Conservation (phyloP, 495 filamentous ascomycete genomes). For the Penicillium paradoxum region DNA sequence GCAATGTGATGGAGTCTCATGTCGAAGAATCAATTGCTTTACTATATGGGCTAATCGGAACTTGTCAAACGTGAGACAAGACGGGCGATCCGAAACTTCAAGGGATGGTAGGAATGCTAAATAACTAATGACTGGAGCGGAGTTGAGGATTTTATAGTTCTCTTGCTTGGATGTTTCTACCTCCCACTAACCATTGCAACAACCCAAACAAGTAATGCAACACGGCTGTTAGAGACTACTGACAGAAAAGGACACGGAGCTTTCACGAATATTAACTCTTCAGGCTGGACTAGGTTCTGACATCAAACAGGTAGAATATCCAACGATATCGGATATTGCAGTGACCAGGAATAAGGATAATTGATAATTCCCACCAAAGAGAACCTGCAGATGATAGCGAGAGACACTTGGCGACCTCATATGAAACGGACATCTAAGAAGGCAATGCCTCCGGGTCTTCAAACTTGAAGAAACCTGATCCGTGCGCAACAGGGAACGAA, state of each 20-base stretch:
- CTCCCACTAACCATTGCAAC: not conserved
- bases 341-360: not conserved
- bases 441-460: not conserved
- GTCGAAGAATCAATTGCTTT: not conserved
- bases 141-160: not conserved
- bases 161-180: not conserved
- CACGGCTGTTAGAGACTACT: constrained; percentile 2
- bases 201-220: not conserved
- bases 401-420: not conserved
- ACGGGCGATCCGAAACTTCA: not conserved
- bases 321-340: not conserved
- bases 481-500: not conserved
- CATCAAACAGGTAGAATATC: not conserved
- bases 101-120: not conserved
- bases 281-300: not conserved
- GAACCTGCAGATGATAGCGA: not conserved
- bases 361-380: not conserved
- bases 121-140: not conserved
- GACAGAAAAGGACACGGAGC: constrained; percentile 16
- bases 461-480: not conserved
- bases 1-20: constrained; percentile 26
- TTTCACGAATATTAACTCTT: not conserved
- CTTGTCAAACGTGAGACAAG: not conserved
- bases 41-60: not conserved
- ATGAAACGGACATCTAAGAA: constrained; percentile 5